Base-by-base conservation (phyloP, 106 monocot genomes). In the Triglochin maritima region DNA sequence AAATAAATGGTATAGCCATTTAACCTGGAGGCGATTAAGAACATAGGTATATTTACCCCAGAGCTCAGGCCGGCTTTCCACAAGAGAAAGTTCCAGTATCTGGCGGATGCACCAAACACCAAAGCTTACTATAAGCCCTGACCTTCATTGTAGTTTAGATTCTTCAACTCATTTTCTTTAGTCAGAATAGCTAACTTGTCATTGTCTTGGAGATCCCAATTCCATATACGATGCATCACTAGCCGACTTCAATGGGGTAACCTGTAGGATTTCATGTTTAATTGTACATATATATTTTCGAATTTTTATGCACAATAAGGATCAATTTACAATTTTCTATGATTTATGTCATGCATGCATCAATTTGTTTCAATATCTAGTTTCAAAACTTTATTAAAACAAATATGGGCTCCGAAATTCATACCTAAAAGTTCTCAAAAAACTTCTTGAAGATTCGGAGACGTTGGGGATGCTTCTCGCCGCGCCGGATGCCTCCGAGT, bases 41-140 rank as follows among this genome's bases (percentile, higher is more conserved):
- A 94, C 94, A 69, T 83, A 94, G 51, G 94, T 94, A 59, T 94
- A 90, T 72, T 90, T 94, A 47, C 94, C 94, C 94, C 94, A 94
- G n/a, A 94, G 74, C 71, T 94, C 94, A 13, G 94, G 94, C 53
- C 94, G 73, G 60, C 89, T 94, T 57, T 94, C 94, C 79, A 90
- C 77, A 56, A 90, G 77, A 17, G 87, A 89, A 8, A 94, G 66
- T 69, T 94, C 94, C 44, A 94, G 59, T 56, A 83, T 84, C 29
- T 87, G 82, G 7, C 78, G 86, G 62, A 94, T 79, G 69, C 94
- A 94, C 94, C 94, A 90, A 29, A 90, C 85, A 55, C 94, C 94
- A 71, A 94, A 94, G 62, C 87, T 87, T 10, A 85, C 81, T 59
- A 87, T 79, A 58, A 94, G 79, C 7, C 82, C 66, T 17, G 79